These are phyloP conservation scores for Ruellia speciosa DNA, from an alignment of 305 asterid species.

Conservation along the genomic window DNA sequence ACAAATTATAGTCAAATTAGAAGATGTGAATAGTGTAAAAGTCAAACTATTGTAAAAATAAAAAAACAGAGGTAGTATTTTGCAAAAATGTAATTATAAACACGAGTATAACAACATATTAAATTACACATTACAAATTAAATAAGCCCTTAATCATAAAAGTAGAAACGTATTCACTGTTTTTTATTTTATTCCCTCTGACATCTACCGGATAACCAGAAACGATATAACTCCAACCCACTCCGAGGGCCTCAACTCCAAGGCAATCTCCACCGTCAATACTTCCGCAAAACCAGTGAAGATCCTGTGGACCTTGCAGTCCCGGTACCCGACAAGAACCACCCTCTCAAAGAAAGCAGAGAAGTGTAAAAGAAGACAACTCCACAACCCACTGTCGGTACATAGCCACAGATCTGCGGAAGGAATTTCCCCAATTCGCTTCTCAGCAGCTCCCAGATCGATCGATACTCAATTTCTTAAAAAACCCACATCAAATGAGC, in stretches of 20 bases:
- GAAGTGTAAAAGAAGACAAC: constrained; percentile 17
- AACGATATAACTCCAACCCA: no score
- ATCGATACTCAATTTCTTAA: not conserved
- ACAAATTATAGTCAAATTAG: no score
- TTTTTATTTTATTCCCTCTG: constrained; percentile 13
- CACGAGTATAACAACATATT: no score
- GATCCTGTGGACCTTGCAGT: not conserved
- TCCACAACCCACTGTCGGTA: constrained; percentile 30
- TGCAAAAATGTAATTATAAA: no score
- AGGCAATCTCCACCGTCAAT: not conserved
- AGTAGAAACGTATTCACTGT: no score
- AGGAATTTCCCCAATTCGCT: constrained; percentile 18
- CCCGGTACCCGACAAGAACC: not conserved
- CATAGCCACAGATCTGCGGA: constrained; percentile 30
- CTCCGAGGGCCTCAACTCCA: not conserved
- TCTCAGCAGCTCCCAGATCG: constrained; percentile 12
- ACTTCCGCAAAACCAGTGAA: not conserved
- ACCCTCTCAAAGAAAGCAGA: constrained; percentile 2
- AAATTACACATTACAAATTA: no score
- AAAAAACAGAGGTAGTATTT: no score
- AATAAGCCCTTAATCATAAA: no score
- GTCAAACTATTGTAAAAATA: no score
- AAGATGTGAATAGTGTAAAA: no score
- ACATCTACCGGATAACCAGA: constrained; percentile 27
- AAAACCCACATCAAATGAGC: constrained; percentile 33